Base-by-base conservation (phyloP, 192 early-diverging fungal species). In the Phlyctochytrium bullatum region DNA sequence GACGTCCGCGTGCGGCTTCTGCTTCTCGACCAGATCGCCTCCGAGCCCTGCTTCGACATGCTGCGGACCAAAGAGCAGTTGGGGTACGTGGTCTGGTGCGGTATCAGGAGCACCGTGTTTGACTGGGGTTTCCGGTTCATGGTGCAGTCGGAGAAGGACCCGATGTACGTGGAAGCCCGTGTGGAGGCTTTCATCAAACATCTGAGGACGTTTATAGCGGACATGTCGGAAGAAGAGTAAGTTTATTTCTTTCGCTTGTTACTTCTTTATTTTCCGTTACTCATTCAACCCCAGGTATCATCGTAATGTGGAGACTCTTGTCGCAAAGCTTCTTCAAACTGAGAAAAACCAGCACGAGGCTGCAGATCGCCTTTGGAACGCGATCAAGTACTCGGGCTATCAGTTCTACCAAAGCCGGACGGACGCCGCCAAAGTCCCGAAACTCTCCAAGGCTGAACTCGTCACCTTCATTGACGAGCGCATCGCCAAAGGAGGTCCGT, bases 31-130 rank as follows among this genome's bases (percentile, higher is more conserved):
- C 91, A 95, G 65, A 91, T 98, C 32, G 73, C 87, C 23, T 78
- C 88, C 59, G 95, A 98, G 73, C 92, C 94, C 33, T 90, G 83
- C 69, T 98, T 97, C 77, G 90, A 97, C 77, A 88, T 92, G 69
- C 78, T 98, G 59, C 84, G 96, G 30, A 98, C 96, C n/a, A 96
- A 97, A 56, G 80, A 83, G 56, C 80, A 83, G 68, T 66, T 83
- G 1, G 89, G 91, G 31, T 93, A 93, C 61, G 72, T 89, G 52
- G 90, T 91, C 0, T 91, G 85, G 59, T 86, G 86, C 67, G 84
- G 83, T 4, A 73, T 89, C n/a, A 80, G 89, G 61, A 88, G 86
- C 72, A 81, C 78, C 60, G 84, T 88, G 23, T 91, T 91, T 3
- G 78, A 78, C 3, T 88, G 91, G 72, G 88, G 89, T n/a, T 80